These are phyloP conservation scores for Breynia disticha DNA, from an alignment of 441 rosid genomes.

Conservation along the genomic window DNA sequence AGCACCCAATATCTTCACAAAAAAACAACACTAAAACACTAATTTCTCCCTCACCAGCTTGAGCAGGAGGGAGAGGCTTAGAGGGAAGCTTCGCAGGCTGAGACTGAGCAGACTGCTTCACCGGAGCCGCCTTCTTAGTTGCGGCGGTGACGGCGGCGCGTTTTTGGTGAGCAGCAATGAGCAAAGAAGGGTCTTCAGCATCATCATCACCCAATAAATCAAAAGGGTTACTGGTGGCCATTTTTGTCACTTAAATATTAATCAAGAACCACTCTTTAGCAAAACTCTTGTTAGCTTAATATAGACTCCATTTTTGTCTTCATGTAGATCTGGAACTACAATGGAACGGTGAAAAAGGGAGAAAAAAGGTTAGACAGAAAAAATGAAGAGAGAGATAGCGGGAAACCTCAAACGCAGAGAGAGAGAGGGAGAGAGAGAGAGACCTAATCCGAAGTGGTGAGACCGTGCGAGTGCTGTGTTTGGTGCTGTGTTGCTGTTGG, in stretches of 20 bases:
- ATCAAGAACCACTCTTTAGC: not conserved
- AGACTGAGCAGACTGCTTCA: slow-evolving; percentile 26
- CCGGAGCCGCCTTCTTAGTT: slow-evolving; percentile 32
- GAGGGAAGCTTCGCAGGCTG: slow-evolving; percentile 46
- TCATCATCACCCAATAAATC: slow-evolving; percentile 70
- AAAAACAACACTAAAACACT: not conserved
- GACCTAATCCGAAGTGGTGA: slow-evolving; percentile 20
- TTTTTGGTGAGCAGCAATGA: slow-evolving; percentile 38
- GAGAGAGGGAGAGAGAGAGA: slow-evolving; percentile 2
- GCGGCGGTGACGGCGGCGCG: slow-evolving; percentile 6
- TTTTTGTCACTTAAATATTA: slow-evolving; percentile 14
- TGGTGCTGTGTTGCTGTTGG: slow-evolving; percentile 6
- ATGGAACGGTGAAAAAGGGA: not conserved
- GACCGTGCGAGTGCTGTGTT: not conserved
- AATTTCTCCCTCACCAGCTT: slow-evolving; percentile 48
- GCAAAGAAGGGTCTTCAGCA: slow-evolving; percentile 50
- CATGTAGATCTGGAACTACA: slow-evolving; percentile 18
- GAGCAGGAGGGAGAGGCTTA: slow-evolving; percentile 64
- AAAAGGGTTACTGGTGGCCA: slow-evolving; percentile 71
- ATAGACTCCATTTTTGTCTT: slow-evolving; percentile 19
- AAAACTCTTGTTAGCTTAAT: slow-evolving; percentile 13
- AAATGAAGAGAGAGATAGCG: too few relatives aligned
- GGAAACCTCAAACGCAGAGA: slow-evolving; percentile 22
- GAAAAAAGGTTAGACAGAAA: not conserved
- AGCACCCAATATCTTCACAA: not conserved